Base-by-base conservation (phyloP, 129 eudicot genomes). In the Centaurea solstitialis region DNA sequence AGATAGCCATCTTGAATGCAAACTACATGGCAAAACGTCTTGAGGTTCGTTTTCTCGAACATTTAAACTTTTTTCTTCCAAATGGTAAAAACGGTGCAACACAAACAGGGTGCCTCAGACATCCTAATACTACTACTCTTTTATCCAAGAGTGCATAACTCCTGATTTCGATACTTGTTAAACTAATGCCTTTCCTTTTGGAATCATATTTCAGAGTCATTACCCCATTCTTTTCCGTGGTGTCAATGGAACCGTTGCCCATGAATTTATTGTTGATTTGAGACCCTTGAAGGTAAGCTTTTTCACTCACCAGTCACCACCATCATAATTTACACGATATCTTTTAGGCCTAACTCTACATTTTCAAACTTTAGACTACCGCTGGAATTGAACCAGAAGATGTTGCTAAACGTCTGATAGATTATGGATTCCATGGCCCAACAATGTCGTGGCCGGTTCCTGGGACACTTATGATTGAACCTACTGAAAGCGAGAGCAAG, bases 381-480 rank as follows among this genome's bases (percentile, higher is more conserved):
- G 99, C 97, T 80, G 97, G 99, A 70, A 92, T 95, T 12, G 99
- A 95, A 88, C 88, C 97, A 9, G 99, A 95, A 83, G 99, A 95
- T 70, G 94, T 95, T 80, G 99, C 99, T 4, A 95, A 95, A 76
- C 93, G 99, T 77, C 90, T 95, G 45, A 95, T 95, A 73, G 99
- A 95, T 88, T 95, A 92, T 9, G 99, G 99, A 70, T 95, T 95
- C 75, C 99, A 95, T 72, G 97, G 91, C 24, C 99, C 99, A 38
- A 95, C 99, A 74, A 92, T 95, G 99, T 95, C 99, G 20, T 95
- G 94, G 94, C 99, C 99, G 0, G 99, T 95, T 82, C 99, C 99
- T 3, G 99, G 99, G 40, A 95, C 99, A 7, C 99, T 95, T 41
- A 95, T 95, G 99, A 91, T 95, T 79, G 97, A 95, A 84, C 99